Conservation (phyloP, 1,284 basidiomycete species). For the Apiotrichum domesticum region DNA sequence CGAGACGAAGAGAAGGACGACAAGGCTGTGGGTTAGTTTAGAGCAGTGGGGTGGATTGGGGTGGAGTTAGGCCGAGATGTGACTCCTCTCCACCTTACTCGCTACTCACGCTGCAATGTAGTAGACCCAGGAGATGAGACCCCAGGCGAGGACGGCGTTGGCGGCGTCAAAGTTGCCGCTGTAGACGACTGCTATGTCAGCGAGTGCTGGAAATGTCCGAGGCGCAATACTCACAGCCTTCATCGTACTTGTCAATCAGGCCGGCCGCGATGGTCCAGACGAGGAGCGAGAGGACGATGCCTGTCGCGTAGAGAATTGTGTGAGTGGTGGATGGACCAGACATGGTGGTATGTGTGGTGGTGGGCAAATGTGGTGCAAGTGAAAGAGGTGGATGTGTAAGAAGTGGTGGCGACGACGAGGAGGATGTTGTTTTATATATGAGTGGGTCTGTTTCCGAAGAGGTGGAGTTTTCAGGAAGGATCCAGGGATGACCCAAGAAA, state of each 20-base stretch:
- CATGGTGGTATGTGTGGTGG: conserved; percentile 2
- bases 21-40: conserved; percentile 3
- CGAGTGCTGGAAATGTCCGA: no score
- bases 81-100: no score
- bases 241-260: conserved; percentile 5
- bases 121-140: conserved; percentile 26
- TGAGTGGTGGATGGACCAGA: conserved; percentile 6
- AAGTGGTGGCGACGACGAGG: background rate
- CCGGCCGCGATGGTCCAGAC: conserved; percentile 9
- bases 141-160: conserved; percentile 32
- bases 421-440: no score
- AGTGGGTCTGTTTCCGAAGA: no score
- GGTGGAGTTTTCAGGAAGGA: no score
- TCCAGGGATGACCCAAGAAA: no score
- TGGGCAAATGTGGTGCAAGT: background rate
- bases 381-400: background rate
- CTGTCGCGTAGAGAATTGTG: conserved; percentile 17
- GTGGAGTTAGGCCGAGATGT: background rate
- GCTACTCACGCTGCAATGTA: conserved; percentile 26
- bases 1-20: conserved; percentile 8
- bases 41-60: background rate
- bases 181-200: background rate
- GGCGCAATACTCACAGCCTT: background rate
- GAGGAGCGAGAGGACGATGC: conserved; percentile 10
- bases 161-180: conserved; percentile 10